Evolutionary conservation across 2,329 filamentous ascomycete species (phyloP), one percentile per base, ranked within the genome.

Genomic region (Pseudogymnoascus sp.): DNA sequence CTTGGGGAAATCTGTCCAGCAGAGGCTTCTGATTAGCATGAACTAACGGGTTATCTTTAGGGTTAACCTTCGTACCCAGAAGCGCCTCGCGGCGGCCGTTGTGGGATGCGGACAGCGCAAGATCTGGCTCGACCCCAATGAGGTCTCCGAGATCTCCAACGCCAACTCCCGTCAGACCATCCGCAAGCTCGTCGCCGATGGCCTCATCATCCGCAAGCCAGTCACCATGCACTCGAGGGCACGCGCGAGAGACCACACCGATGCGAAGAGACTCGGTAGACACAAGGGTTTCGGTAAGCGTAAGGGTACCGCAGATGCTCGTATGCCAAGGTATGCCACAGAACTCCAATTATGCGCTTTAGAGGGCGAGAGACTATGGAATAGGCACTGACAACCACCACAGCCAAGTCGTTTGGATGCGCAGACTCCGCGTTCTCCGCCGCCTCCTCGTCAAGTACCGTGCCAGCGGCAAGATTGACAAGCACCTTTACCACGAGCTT

Each of bases 401-500:
- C 75, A 95, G 90, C 81, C 92, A 97, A 85, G 85, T 99, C 75
- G 86, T 97, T 77, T 99, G 95, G 95, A 99, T 99, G 95, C 93
- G 96, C 83, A 93, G 95, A 79, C 93, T 96, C 79, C 92, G 96
- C 83, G 93, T 99, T 79, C 93, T 99, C 83, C 93, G 95, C 79
- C 95, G 95, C 80, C 90, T 99, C 68, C 86, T 99, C 74, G 95
- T 97, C 86, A 97, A 97, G 87, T 99, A 99, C 87, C 95, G 95
- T 82, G 93, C 93, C 81, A 90, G 90, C 77, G 96, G 96, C 82
- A 99, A 99, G 90, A 99, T 99, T 80, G 95, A 99, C 86, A 99
- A 99, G 89, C 95, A 99, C 87, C 92, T 99, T 69, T 99, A 99
- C 88, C 95, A 99, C 88, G 93, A 97, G 85, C 91, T 99, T 73